Conservation (phyloP, 129 eudicot genomes). For the Rutidosis leptorrhynchoides region DNA sequence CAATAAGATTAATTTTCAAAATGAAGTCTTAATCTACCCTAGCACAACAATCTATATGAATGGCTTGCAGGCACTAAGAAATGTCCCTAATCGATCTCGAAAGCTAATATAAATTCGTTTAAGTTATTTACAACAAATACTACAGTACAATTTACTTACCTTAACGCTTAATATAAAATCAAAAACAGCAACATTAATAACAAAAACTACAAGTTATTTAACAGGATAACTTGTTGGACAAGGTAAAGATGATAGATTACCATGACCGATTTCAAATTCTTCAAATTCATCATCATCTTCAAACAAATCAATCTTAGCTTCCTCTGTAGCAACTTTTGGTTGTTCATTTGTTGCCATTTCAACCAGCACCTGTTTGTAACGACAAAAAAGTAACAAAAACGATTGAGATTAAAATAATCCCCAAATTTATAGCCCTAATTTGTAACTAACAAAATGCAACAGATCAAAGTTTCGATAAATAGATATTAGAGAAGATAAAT, state of each 20-base stretch:
- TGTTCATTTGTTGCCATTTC: conserved; percentile 57
- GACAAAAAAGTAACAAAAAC: not conserved
- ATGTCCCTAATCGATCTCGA: not conserved
- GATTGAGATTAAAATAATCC: conserved; percentile 2
- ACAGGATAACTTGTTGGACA: not conserved
- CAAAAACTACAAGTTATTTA: not conserved
- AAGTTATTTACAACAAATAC: conserved; percentile 1
- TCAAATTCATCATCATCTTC: conserved; percentile 90
- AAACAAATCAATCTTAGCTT: conserved; percentile 74
- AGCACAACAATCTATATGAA: not conserved
- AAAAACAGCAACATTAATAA: not conserved
- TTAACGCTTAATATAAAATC: not conserved
- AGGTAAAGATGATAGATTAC: conserved; percentile 24
- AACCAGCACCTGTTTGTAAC: conserved; percentile 3
- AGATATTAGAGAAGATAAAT: not conserved
- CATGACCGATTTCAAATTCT: conserved; percentile 74
- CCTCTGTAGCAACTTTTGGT: conserved; percentile 56
- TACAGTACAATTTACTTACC: not conserved
- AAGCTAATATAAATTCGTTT: not conserved
- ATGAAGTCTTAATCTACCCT: not conserved
- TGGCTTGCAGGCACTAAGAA: not conserved
- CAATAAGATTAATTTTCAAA: not conserved
- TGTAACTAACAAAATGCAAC: not conserved
- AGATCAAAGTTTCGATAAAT: not conserved
- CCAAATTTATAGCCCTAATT: conserved; percentile 24